Evolutionary conservation across 257 asterid genomes (phyloP).

Genomic region (Paraleonurus japonicus): DNA sequence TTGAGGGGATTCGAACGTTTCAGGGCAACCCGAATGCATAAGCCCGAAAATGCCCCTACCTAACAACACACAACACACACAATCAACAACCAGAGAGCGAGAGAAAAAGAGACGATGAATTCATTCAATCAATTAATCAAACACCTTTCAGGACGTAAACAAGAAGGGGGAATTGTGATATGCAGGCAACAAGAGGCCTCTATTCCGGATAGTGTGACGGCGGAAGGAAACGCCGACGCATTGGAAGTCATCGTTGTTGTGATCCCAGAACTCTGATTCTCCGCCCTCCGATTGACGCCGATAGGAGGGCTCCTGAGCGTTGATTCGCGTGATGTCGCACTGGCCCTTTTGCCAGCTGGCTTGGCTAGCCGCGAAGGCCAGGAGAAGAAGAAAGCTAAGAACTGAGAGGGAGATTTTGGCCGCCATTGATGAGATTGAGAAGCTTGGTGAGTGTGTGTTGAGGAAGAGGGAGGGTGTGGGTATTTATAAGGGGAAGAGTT

Average conservation of each 20-base stretch:
- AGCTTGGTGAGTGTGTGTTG: neutral
- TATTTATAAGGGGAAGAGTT: slow-evolving; percentile 32
- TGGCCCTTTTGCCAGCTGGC: slow-evolving; percentile 34
- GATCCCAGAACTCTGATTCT: slow-evolving; percentile 51
- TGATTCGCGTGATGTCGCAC: slow-evolving; percentile 49
- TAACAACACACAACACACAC: neutral
- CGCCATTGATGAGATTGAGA: neutral
- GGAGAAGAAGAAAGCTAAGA: slow-evolving; percentile 29
- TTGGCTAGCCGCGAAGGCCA: slow-evolving; percentile 11
- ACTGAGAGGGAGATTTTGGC: slow-evolving; percentile 29
- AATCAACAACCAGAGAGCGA: neutral
- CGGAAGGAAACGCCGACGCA: slow-evolving; percentile 60
- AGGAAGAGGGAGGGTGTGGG: neutral
- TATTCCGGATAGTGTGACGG: slow-evolving; percentile 38
- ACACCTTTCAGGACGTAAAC: slow-evolving; percentile 52
- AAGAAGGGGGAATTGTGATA: slow-evolving; percentile 54
- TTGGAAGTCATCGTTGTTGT: slow-evolving; percentile 41
- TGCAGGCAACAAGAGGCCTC: slow-evolving; percentile 47
- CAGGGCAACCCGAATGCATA: slow-evolving; percentile 64
- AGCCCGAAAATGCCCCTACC: slow-evolving; percentile 53
- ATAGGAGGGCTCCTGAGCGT: slow-evolving; percentile 40
- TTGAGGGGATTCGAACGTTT: slow-evolving; percentile 59
- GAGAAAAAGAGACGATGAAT: neutral
- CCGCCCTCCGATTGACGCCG: slow-evolving; percentile 56
- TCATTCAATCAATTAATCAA: rapidly evolving